phyloP scores from a whole-genome alignment of 2,329 filamentous ascomycete species.

The Massarina eburnea region DNA sequence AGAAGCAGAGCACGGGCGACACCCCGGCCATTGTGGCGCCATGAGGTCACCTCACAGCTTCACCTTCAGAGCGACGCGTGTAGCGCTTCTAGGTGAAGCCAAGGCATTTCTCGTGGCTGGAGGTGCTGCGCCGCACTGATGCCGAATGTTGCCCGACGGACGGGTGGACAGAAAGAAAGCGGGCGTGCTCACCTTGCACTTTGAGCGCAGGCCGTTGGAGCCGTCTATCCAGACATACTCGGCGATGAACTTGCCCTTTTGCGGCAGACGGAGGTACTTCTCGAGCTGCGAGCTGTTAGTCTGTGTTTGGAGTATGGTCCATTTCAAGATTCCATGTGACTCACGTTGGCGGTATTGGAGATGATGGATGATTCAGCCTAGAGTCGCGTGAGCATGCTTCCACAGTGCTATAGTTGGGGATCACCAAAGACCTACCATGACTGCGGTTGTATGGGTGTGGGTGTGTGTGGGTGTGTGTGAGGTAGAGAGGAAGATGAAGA shows the following conservation, averaged over 20 bases:
- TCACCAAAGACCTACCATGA: constrained; percentile 30
- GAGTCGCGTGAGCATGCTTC: constrained; percentile 15
- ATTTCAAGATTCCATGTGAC: constrained; percentile 16
- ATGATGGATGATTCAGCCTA: constrained; percentile 46
- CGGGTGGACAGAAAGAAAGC: constrained; percentile 1
- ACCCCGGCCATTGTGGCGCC: constrained; percentile 14
- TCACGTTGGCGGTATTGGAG: constrained; percentile 53
- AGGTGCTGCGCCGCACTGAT: background rate
- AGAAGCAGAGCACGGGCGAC: constrained; percentile 10
- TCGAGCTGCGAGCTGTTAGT: constrained; percentile 62
- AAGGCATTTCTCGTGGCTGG: background rate
- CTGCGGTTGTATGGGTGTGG: constrained; percentile 26
- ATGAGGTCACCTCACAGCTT: constrained; percentile 11
- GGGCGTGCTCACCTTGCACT: constrained; percentile 78
- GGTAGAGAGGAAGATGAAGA: constrained; percentile 4
- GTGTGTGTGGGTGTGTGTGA: constrained; percentile 6
- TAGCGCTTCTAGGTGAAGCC: background rate
- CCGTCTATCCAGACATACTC: constrained; percentile 98
- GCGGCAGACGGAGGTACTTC: constrained; percentile 89
- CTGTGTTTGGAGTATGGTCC: no score
- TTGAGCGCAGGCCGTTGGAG: constrained; percentile 81
- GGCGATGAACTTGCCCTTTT: constrained; percentile 85
- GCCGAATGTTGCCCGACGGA: background rate
- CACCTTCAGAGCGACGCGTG: no score
- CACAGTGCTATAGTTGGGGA: background rate